Evolutionary conservation across 2,329 filamentous ascomycete genomes (phyloP), one percentile per base, ranked within the genome.

Genomic region (Penicillium sp.): DNA sequence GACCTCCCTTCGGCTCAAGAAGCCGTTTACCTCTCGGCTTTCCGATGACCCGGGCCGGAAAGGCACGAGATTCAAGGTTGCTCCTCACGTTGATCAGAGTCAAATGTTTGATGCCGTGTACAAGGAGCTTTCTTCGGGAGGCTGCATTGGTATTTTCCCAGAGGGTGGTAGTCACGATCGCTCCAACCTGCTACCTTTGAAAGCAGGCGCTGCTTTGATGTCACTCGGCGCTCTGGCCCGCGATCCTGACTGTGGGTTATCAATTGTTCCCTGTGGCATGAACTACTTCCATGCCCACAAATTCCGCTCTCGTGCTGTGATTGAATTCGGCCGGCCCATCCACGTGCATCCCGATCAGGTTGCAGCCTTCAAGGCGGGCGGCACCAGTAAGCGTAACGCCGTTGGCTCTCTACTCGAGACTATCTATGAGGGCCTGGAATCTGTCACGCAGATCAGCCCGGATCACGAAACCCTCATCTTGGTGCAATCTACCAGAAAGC

Each of bases 281-380:
- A 97, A 97, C 77, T 97, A 97, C 77, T 97, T 97, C 78, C 92
- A 97, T 77, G 90, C 93, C 0, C 93, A 97, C 83, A 97, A 97
- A 76, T 97, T 97, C 77, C 89, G 93, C 50, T 96, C 93, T 61
- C 86, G 93, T 73, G 93, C 92, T 47, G 93, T 97, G 6, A 87
- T 97, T 59, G 93, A 97, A 73, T 97, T 97, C 67, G 93, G 94
- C 6, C 87, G 87, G n/a, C 91, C 93, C 0, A 88, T 96, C 64
- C 89, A 96, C 63, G 87, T 96, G 11, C 89, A 92, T 2, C 81
- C 82, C n/a, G 89, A 95, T 68, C 81, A 96, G 31, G 90, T 96
- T 6, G 84, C 92, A 63, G 87, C 91, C 75, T 97, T 96, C 78
- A 89, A 88, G 74, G 86, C 84, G 59, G 91, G 91, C 55, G 86